These are phyloP conservation scores for Mycena rosella DNA, from an alignment of 768 basidiomycete species.

Conservation along the genomic window DNA sequence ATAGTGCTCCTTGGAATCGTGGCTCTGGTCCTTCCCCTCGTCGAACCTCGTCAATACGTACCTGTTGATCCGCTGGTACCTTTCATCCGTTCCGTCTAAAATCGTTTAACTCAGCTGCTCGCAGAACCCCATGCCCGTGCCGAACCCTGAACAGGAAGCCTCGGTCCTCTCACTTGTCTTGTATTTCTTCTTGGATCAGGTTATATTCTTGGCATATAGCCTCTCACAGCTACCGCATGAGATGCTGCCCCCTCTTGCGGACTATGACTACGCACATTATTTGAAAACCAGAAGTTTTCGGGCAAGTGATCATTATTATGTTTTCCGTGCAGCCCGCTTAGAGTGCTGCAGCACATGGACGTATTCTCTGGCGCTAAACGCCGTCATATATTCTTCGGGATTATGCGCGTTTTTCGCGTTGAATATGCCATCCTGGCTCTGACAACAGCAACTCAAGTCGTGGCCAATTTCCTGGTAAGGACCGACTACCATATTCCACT, in stretches of 20 bases:
- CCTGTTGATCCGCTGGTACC: constrained; percentile 64
- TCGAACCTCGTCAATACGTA: constrained; percentile 67
- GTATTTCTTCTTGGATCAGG: constrained; percentile 67
- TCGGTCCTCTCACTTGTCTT: constrained; percentile 56
- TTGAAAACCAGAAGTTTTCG: constrained; percentile 45
- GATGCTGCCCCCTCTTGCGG: constrained; percentile 71
- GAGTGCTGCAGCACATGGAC: constrained; percentile 20
- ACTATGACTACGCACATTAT: constrained; percentile 59
- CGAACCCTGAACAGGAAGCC: constrained; percentile 63
- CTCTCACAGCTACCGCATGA: constrained; percentile 61
- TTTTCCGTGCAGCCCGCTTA: neutral
- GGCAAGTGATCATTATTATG: constrained; percentile 42
- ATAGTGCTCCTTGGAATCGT: constrained; percentile 58
- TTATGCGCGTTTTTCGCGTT: constrained; percentile 41
- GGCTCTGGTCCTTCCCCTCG: constrained; percentile 63
- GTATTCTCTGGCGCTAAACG: constrained; percentile 43
- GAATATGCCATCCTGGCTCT: constrained; percentile 34
- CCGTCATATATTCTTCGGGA: constrained; percentile 50
- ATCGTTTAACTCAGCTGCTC: constrained; percentile 33
- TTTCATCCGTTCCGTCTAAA: neutral
- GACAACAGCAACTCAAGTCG: constrained; percentile 14
- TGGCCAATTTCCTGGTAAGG: constrained; percentile 17
- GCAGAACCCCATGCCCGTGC: constrained; percentile 41
- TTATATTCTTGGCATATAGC: constrained; percentile 57
- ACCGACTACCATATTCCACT: neutral